phyloP scores from a whole-genome alignment of 2,329 filamentous ascomycete species.

The Epichloe glyceriae region DNA sequence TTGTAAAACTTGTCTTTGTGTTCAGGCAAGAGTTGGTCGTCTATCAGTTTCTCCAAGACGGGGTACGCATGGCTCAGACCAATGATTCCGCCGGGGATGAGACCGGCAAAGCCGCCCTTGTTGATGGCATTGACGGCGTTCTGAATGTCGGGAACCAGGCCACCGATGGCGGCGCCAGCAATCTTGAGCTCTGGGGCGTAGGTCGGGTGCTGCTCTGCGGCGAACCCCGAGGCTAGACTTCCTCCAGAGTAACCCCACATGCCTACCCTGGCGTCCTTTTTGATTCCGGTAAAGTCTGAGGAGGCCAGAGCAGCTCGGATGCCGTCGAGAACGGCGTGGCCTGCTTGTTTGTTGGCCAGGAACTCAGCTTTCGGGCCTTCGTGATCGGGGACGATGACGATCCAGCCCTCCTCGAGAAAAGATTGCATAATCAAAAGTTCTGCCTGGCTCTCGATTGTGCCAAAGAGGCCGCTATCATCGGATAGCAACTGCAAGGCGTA shows the following conservation, averaged over 20 bases:
- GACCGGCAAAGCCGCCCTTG: constrained; percentile 7
- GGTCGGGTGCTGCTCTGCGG: constrained; percentile 2
- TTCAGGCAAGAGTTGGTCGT: constrained; percentile 9
- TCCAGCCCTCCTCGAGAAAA: constrained; percentile 29
- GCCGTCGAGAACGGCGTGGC: constrained; percentile 29
- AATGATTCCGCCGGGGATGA: constrained; percentile 11
- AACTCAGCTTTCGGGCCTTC: constrained; percentile 31
- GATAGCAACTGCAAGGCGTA: constrained; percentile 11
- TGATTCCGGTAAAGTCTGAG: constrained; percentile 16
- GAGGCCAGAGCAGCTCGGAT: constrained; percentile 26
- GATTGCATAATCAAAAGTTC: constrained; percentile 13
- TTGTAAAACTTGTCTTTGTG: constrained; percentile 1
- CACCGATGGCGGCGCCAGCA: constrained; percentile 12
- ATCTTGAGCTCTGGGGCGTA: constrained; percentile 13
- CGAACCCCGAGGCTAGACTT: constrained; percentile 3
- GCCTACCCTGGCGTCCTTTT: constrained; percentile 18
- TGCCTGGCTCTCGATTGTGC: constrained; percentile 15
- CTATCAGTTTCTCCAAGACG: constrained; percentile 3
- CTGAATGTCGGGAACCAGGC: constrained; percentile 9
- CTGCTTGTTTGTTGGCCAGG: constrained; percentile 25
- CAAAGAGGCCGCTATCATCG: constrained; percentile 20
- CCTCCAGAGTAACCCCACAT: constrained; percentile 29
- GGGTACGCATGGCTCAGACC: constrained; percentile 12
- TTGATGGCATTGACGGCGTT: constrained; percentile 9
- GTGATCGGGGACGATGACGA: constrained; percentile 37